A percentile compares a stretch with the other conserved stretches of the same genome.
These are phyloP conservation scores for Protomyces arabidopsidicola DNA, from an alignment of 1,139 yeast genomes.

Conservation along the genomic window DNA sequence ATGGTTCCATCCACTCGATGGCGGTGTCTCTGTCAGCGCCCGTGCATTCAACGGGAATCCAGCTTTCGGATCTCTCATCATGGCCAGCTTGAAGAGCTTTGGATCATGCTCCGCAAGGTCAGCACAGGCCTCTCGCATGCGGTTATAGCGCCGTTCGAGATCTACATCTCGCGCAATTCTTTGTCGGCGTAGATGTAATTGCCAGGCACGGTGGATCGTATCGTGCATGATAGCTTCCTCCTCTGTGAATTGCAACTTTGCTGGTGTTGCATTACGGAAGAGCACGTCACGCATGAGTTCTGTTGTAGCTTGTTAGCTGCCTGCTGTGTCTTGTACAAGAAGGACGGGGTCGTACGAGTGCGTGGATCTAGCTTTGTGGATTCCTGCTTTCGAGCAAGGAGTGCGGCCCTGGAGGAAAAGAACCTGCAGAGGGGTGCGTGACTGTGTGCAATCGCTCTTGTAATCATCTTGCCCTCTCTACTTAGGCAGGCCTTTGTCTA, in stretches of 20 bases:
- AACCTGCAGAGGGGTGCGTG: neutral
- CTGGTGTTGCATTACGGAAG: conserved; percentile 21
- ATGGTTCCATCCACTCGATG: conserved; percentile 74
- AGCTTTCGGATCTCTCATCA: conserved; percentile 43
- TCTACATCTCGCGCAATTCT: conserved; percentile 46
- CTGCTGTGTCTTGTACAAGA: neutral
- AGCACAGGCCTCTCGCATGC: conserved; percentile 68
- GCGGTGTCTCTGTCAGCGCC: conserved; percentile 89
- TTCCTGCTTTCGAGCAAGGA: neutral
- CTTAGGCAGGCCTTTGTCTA: too few relatives aligned
- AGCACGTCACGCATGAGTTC: conserved; percentile 19
- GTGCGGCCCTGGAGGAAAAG: neutral
- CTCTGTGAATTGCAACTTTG: conserved; percentile 55
- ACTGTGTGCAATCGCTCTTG: too few relatives aligned
- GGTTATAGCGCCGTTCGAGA: conserved; percentile 59
- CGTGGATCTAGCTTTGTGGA: neutral
- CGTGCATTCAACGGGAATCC: conserved; percentile 74
- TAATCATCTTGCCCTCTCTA: too few relatives aligned
- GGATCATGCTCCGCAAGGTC: conserved; percentile 55
- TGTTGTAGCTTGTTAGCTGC: neutral
- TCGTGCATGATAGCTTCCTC: conserved; percentile 85
- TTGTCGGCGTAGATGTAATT: conserved; percentile 52
- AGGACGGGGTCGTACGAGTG: neutral
- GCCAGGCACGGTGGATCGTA: conserved; percentile 82
- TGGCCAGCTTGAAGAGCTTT: conserved; percentile 47